Evolutionary conservation across 306 rosid genomes (phyloP), one percentile per base, ranked within the genome.

Genomic region (Quercus mongolica): DNA sequence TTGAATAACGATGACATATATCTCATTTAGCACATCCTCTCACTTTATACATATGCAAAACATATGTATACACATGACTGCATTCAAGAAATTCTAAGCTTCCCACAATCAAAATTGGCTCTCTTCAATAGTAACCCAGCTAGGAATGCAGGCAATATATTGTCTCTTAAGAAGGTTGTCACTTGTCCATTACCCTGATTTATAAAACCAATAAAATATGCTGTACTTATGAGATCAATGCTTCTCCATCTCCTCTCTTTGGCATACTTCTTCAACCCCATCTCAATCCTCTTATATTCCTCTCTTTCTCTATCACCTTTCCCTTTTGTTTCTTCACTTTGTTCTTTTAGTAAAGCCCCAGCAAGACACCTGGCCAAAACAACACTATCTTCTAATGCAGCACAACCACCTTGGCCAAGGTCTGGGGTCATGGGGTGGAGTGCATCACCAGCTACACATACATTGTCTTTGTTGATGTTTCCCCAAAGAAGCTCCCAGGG

Each of bases 341-440:
- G 57, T 41, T 26, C 17, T 14, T 83, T 71, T 62, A 23, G 21
- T 69, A 79, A 12, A 1, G 76, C 82, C 63, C 77, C 23, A 5
- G 73, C 81, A 1, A 83, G 56, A 69, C 78, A 79, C 71, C 78
- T 78, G 1, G 85, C 80, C 2, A 86, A 54, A 21, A 89, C 82
- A 58, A 92, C 71, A 1, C 86, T 86, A n/a, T 89, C 97, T 15
- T 91, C 94, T 26, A 91, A 69, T 1, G 96, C 90, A 75, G 83
- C 20, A 59, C 90, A 86, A 18, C 88, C 90, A 6, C 92, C 94
- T 71, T 91, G 97, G 10, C 94, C 92, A 18, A 91, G 35, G 51
- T 91, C 91, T 0, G 96, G 91, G 2, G 88, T 84, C 94, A 87
- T 91, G 9, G 96, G 89, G 63, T 91, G 97, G 57, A 93, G 76